Base-by-base conservation (phyloP, 2,329 filamentous ascomycete genomes). In the Neopestalotiopsis clavispora region DNA sequence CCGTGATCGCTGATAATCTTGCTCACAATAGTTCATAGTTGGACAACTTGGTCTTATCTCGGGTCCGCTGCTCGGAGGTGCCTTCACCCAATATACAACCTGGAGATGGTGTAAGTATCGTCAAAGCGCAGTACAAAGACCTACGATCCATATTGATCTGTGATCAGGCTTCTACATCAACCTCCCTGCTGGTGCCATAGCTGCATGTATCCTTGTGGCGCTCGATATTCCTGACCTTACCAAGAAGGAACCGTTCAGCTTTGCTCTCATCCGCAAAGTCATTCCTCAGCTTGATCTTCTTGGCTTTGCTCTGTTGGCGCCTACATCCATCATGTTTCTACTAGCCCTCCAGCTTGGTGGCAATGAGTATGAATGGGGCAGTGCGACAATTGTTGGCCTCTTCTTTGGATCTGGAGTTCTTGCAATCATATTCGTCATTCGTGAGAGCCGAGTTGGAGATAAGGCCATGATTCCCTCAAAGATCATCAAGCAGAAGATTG, bases 401-500 rank as follows among this genome's bases (percentile, higher is more conserved):
- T 80, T 84, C 65, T 72, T 74, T 62, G 82, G 82, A 13, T 69
- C 78, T 0, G 78, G 69, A 2, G 78, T 73, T 1, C 74, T 77
- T 0, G 71, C 79, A 4, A 58, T 78, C 2, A 40, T 80, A 5
- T 85, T 83, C 71, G 10, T 80, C 2, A 59, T 75, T 12, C 86
- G 84, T 82, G 82, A 87, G 66, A 75, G 74, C 69, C 76, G 75
- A 14, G 74, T 76, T 69, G 85, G 84, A 3, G 83, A 85, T 23
- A 76, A 80, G 2, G 85, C 86, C 52, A 87, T 88, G 81, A 79
- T 89, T 2, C 82, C 84, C 0, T 77, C 81, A 1, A 81, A 82
- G 0, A 78, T 89, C 40, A 66, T 87, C 5, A 76, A 74, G 17
- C 78, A 80, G 45, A 79, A 84, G 1, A 76, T 82, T 32, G 80